Evolutionary conservation across 495 filamentous ascomycete genomes (phyloP).

Genomic region (Xylaria sp.): DNA sequence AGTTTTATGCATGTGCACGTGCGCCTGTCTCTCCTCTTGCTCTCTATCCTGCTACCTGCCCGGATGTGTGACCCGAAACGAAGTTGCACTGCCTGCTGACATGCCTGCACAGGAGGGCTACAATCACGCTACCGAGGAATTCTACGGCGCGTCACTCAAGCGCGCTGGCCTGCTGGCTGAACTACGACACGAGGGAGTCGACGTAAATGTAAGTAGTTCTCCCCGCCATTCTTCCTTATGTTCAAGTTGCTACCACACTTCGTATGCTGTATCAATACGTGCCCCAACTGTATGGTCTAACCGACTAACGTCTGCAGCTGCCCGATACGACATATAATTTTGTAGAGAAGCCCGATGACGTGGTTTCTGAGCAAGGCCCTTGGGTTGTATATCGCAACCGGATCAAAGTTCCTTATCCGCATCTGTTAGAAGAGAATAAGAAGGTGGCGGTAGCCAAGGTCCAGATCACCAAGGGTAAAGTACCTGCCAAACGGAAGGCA

Average conservation of each 20-base stretch:
- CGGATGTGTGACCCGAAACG: constrained; percentile 20
- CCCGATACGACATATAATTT: constrained; percentile 42
- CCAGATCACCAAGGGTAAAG: constrained; percentile 31
- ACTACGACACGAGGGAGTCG: constrained; percentile 45
- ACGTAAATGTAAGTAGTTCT: constrained; percentile 48
- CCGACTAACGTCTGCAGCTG: constrained; percentile 37
- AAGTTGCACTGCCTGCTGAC: constrained; percentile 29
- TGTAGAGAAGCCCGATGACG: constrained; percentile 42
- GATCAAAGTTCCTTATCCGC: constrained; percentile 46
- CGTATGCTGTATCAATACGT: background rate
- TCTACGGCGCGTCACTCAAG: constrained; percentile 45
- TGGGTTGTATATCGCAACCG: constrained; percentile 41
- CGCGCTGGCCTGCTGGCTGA: constrained; percentile 44
- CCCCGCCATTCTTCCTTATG: background rate
- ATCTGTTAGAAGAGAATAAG: constrained; percentile 31
- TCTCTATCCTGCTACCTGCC: background rate
- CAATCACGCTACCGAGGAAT: constrained; percentile 43
- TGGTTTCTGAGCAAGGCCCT: constrained; percentile 41
- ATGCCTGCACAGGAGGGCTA: constrained; percentile 34
- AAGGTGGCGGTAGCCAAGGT: constrained; percentile 27
- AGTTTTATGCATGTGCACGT: constrained; percentile 3
- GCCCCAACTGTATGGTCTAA: constrained; percentile 10
- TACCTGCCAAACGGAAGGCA: constrained; percentile 46
- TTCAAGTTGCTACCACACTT: background rate
- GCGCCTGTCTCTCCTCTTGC: background rate